Conservation (phyloP, 169 alveolate species). For the Cryptosporidium meleagridis region DNA sequence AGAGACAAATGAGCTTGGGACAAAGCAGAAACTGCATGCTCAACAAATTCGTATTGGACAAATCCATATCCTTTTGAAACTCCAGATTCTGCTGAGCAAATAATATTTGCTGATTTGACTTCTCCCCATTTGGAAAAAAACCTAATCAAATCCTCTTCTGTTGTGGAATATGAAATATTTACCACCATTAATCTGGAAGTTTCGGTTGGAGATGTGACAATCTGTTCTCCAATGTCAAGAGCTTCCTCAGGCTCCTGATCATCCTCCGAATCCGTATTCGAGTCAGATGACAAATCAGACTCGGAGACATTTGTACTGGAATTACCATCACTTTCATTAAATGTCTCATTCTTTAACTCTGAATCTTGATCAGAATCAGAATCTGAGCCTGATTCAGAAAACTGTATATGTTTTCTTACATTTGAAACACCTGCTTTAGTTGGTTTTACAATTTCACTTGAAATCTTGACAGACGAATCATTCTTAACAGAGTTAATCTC, state of each 20-base stretch:
- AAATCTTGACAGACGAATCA: constrained; percentile 1
- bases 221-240: constrained; percentile 56
- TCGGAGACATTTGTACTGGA: constrained; percentile 76
- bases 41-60: constrained; percentile 83
- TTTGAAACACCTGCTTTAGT: constrained; percentile 68
- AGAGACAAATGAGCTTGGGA: constrained; percentile 77
- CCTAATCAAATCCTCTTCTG: constrained; percentile 88
- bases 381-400: constrained; percentile 52
- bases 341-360: constrained; percentile 60
- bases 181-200: constrained; percentile 85
- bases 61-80: constrained; percentile 82
- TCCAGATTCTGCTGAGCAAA: constrained; percentile 76
- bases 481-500: not conserved
- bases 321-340: constrained; percentile 72
- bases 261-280: constrained; percentile 43
- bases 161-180: constrained; percentile 90
- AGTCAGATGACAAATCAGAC: constrained; percentile 73
- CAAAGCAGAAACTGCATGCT: constrained; percentile 82
- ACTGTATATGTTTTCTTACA: constrained; percentile 72
- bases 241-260: constrained; percentile 69
- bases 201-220: constrained; percentile 63
- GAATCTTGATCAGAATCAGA: not conserved
- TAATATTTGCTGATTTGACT: constrained; percentile 68
- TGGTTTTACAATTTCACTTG: constrained; percentile 50
- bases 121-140: constrained; percentile 78